These are phyloP conservation scores for Globisporangium spiculum DNA, from an alignment of 352 stramenopile genomes.

Conservation along the genomic window DNA sequence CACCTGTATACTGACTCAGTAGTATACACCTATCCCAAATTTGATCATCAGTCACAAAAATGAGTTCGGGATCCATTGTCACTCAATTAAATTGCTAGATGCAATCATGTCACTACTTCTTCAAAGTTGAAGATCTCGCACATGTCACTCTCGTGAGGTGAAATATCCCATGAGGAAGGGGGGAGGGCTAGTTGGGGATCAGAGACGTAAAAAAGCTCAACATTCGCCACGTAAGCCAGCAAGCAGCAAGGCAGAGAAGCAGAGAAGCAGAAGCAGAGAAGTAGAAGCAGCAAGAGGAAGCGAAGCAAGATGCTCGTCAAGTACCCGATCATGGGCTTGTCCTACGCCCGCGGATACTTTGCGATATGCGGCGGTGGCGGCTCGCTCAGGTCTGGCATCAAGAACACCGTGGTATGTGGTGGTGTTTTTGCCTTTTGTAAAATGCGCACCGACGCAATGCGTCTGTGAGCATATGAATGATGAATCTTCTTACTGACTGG, in stretches of 20 bases:
- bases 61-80: too few relatives aligned
- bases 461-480: too few relatives aligned
- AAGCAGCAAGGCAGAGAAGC: background rate
- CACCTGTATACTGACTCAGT: too few relatives aligned
- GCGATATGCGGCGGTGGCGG: slow-evolving; percentile 82
- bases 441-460: too few relatives aligned
- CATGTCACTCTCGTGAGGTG: background rate
- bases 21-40: too few relatives aligned
- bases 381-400: slow-evolving; percentile 81
- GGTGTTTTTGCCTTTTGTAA: background rate
- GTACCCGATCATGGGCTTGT: slow-evolving; percentile 84
- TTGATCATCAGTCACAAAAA: too few relatives aligned
- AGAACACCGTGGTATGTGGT: slow-evolving; percentile 77
- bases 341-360: slow-evolving; percentile 63
- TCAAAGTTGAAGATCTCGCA: background rate
- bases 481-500: background rate
- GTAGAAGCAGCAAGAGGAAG: background rate
- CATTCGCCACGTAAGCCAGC: background rate
- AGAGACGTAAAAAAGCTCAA: background rate
- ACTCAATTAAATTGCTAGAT: too few relatives aligned
- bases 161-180: background rate
- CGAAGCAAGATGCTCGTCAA: slow-evolving; percentile 65
- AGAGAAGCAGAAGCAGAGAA: background rate
- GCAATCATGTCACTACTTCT: background rate
- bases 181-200: background rate